Percentiles rank a stretch among this genome's conserved stretches.
These are phyloP conservation scores for Hymenoscyphus salicellus DNA, from an alignment of 2,329 filamentous ascomycete species.

Conservation along the genomic window DNA sequence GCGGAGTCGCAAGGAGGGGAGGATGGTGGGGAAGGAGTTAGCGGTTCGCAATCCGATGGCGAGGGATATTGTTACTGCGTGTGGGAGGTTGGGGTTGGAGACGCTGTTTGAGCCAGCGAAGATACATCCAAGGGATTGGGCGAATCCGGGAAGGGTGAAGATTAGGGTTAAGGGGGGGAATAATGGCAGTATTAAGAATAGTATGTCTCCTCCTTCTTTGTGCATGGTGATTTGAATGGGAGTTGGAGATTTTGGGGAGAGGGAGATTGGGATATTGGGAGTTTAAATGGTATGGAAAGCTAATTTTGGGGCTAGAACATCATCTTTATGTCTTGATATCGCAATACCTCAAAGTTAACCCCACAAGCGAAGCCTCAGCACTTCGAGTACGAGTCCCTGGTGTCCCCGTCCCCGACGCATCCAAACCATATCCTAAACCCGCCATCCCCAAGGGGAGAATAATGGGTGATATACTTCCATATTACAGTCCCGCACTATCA, in stretches of 20 bases:
- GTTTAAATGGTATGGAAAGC: background rate
- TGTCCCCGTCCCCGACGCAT: slow-evolving; percentile 58
- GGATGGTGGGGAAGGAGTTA: slow-evolving; percentile 68
- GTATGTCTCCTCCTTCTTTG: slow-evolving; percentile 41
- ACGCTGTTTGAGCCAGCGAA: slow-evolving; percentile 88
- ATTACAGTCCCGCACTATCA: slow-evolving; percentile 84
- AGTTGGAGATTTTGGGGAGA: background rate
- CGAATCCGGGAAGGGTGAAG: slow-evolving; percentile 86
- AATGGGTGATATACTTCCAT: slow-evolving; percentile 76
- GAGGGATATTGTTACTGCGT: slow-evolving; percentile 84
- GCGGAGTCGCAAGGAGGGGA: slow-evolving; percentile 72
- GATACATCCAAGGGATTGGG: slow-evolving; percentile 94
- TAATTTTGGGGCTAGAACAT: slow-evolving; percentile 58
- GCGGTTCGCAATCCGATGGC: slow-evolving; percentile 85
- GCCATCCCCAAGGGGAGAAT: slow-evolving; percentile 87
- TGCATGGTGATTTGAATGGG: background rate
- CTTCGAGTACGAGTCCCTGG: slow-evolving; percentile 72
- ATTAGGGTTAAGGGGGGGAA: slow-evolving; percentile 66
- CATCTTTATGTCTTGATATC: slow-evolving; percentile 83
- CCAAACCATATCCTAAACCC: slow-evolving; percentile 67
- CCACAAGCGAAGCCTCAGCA: slow-evolving; percentile 69
- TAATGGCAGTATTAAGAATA: slow-evolving; percentile 60
- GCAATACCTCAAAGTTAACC: slow-evolving; percentile 71
- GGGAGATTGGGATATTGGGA: background rate
- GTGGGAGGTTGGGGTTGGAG: slow-evolving; percentile 65